Conservation (phyloP, 257 asterid species). For the Osmanthus fragrans region DNA sequence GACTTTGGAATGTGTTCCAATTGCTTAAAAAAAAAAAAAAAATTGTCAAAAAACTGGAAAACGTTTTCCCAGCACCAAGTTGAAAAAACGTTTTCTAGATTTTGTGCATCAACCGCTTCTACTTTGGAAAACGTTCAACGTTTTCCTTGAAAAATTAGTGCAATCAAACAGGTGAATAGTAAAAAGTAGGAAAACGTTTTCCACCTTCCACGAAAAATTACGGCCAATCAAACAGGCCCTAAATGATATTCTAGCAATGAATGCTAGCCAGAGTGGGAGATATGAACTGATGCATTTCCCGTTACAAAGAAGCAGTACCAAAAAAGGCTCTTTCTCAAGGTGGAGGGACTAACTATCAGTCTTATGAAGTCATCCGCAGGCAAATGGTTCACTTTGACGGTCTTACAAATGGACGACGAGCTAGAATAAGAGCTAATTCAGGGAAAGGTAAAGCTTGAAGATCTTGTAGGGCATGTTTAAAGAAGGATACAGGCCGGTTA, state of each 20-base stretch:
- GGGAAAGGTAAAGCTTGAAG: conserved; percentile 16
- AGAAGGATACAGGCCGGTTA: not conserved
- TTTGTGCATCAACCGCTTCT: too few species aligned
- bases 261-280: not conserved
- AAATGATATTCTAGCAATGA: not conserved
- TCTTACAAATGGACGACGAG: not conserved
- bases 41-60: too few species aligned
- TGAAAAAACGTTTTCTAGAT: too few species aligned
- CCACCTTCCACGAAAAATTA: too few species aligned
- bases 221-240: too few species aligned
- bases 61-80: too few species aligned
- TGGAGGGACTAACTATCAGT: not conserved
- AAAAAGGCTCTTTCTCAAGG: not conserved
- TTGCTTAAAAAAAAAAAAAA: too few species aligned
- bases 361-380: not conserved
- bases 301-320: not conserved
- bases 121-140: too few species aligned
- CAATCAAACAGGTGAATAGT: too few species aligned
- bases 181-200: too few species aligned
- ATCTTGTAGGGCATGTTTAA: not conserved
- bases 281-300: not conserved
- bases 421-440: not conserved
- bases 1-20: too few species aligned
- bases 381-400: not conserved
- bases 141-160: too few species aligned